phyloP scores from a whole-genome alignment of 2,329 filamentous ascomycete genomes.

The Tolypocladium endophyticum region DNA sequence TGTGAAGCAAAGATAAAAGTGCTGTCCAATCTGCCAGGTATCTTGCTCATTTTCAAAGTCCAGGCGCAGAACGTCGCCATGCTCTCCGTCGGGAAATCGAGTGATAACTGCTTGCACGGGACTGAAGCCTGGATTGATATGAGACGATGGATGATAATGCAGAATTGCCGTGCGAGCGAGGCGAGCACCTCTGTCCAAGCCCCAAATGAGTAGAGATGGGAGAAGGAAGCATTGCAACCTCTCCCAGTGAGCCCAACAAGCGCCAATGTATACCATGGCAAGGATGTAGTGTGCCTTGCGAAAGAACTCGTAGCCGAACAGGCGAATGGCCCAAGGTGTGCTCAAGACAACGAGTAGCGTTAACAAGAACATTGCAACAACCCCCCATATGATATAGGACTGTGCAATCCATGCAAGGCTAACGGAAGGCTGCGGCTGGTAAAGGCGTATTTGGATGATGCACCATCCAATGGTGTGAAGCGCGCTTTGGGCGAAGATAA shows the following conservation, averaged over 20 bases:
- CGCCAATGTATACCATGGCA: slow-evolving; percentile 64
- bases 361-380: slow-evolving; percentile 56
- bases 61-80: slow-evolving; percentile 53
- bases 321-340: slow-evolving; percentile 43
- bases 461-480: slow-evolving; percentile 65
- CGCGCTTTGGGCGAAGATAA: slow-evolving; percentile 57
- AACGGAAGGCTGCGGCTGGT: slow-evolving; percentile 58
- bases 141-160: slow-evolving; percentile 43
- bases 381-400: slow-evolving; percentile 62
- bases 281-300: slow-evolving; percentile 63
- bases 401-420: slow-evolving; percentile 48
- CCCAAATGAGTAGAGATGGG: slow-evolving; percentile 53
- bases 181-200: slow-evolving; percentile 51
- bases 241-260: slow-evolving; percentile 66
- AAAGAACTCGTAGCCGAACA: slow-evolving; percentile 70
- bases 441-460: slow-evolving; percentile 53
- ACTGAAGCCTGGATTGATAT: slow-evolving; percentile 40
- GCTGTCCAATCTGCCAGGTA: slow-evolving; percentile 56
- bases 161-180: slow-evolving; percentile 47
- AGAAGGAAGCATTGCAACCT: slow-evolving; percentile 59
- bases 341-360: slow-evolving; percentile 51
- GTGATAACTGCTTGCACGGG: slow-evolving; percentile 33
- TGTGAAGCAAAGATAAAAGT: slow-evolving; percentile 61
- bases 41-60: slow-evolving; percentile 53
- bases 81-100: slow-evolving; percentile 42